phyloP scores from a whole-genome alignment of 2,329 filamentous ascomycete species.

The Hirsutella thompsonii region DNA sequence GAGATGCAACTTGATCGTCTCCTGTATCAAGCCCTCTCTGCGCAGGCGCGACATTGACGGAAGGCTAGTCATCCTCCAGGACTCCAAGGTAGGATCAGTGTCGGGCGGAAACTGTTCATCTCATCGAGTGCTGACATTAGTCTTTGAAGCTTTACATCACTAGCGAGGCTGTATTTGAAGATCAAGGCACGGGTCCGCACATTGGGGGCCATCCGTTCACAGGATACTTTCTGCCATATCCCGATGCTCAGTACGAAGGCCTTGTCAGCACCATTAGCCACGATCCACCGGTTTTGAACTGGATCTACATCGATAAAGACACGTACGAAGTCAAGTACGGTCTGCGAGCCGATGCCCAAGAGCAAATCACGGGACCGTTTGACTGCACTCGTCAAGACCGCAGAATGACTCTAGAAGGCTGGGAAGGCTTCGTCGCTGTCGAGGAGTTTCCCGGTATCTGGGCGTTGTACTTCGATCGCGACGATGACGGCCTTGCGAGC shows the following conservation, averaged over 20 bases:
- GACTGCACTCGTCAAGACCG: constrained; percentile 39
- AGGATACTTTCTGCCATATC: constrained; percentile 23
- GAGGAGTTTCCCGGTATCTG: constrained; percentile 29
- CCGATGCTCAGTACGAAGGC: constrained; percentile 23
- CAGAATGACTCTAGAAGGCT: constrained; percentile 33
- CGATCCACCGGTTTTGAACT: constrained; percentile 35
- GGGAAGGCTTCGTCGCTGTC: constrained; percentile 18
- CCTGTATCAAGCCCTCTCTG: constrained; percentile 31
- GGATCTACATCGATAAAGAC: constrained; percentile 33
- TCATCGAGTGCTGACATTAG: not conserved
- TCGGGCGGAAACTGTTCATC: no score
- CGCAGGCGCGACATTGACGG: constrained; percentile 29
- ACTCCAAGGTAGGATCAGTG: not conserved
- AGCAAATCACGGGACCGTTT: constrained; percentile 31
- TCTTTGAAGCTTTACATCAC: constrained; percentile 14
- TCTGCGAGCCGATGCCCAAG: constrained; percentile 26
- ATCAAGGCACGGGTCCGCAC: not conserved
- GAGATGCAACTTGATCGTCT: constrained; percentile 33
- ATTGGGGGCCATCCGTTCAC: constrained; percentile 36
- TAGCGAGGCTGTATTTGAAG: constrained; percentile 13
- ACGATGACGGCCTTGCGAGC: constrained; percentile 27
- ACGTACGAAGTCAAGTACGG: constrained; percentile 34
- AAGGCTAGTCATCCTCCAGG: constrained; percentile 28
- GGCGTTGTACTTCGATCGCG: constrained; percentile 33
- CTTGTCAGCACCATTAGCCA: constrained; percentile 34